Base-by-base conservation (phyloP, 805 yeast genomes). In the Candida manassasensis region DNA sequence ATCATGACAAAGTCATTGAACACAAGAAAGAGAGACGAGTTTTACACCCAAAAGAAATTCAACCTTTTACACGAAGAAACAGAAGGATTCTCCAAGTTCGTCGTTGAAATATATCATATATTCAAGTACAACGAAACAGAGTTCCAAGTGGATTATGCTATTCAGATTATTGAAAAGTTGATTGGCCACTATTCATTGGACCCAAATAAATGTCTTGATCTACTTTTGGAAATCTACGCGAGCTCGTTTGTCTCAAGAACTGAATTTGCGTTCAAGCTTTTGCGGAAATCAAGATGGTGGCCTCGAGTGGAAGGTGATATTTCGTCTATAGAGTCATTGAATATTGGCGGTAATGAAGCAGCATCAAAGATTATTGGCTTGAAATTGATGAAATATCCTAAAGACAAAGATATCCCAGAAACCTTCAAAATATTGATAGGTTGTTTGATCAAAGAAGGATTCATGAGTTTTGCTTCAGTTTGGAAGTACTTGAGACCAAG, bases 181-280 rank as follows among this genome's bases (percentile, higher is more conserved):
- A 81, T 81, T 36, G 96, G 93, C 1, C 86, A 81, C 52, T 87
- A 77, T 53, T 72, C 73, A 35, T 65, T 88, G 33, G 96, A 89
- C 48, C 80, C 90, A 1, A 71, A 74, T 34, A 69, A 89, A 39
- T 75, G 78, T 17, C 65, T 88, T 33, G 84, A 85, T 44, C 38
- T 84, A 0, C 41, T 84, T 6, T 48, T 88, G 21, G 77, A 76
- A 31, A 49, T 84, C 2, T 71, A 73, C 32, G 49, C 74, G 2
- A 59, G 63, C 35, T 63, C 66, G 32, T 40, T 80, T 4, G 64
- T 69, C 1, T 51, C 62, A 3, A 63, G 75, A 29, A 65, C 70
- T 40, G 49, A 57, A 4, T 74, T 80, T 37, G 60, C 76, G 17
- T 25, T 85, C 0, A 49, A 55, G 1, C 59, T 84, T 16, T 58